Evolutionary conservation across 2,329 filamentous ascomycete species (phyloP).

Genomic region (Parascedosporium putredinis): DNA sequence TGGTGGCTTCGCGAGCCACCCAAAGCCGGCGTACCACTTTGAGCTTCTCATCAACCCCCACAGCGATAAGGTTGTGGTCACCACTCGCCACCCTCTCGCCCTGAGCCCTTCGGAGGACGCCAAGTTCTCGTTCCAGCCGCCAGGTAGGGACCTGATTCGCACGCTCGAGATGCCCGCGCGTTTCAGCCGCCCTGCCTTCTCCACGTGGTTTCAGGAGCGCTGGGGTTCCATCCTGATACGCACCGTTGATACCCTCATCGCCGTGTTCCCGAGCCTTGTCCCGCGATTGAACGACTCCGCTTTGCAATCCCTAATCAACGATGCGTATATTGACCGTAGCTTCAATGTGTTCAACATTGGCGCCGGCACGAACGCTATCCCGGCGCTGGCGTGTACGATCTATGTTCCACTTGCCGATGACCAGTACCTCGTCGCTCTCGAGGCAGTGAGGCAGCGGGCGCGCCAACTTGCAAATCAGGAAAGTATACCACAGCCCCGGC

Average conservation of each 20-base stretch:
- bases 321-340: constrained; percentile 7
- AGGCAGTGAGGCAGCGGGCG: neutral
- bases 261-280: constrained; percentile 1
- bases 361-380: constrained; percentile 5
- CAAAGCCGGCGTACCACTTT: constrained; percentile 5
- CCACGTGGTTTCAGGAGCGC: constrained; percentile 9
- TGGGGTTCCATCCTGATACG: neutral
- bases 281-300: constrained; percentile 4
- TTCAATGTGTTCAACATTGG: constrained; percentile 9
- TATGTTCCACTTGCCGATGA: constrained; percentile 4
- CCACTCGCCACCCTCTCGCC: constrained; percentile 5
- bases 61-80: constrained; percentile 5
- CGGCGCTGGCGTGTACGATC: constrained; percentile 6
- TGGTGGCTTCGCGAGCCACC: constrained; percentile 5
- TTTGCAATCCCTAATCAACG: neutral
- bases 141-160: constrained; percentile 7
- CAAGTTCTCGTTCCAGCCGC: constrained; percentile 7
- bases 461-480: neutral
- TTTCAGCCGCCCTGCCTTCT: constrained; percentile 3
- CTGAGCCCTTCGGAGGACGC: neutral
- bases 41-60: constrained; percentile 8
- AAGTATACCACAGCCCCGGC: constrained; percentile 3
- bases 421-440: neutral
- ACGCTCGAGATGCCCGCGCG: constrained; percentile 5
- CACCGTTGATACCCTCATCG: constrained; percentile 1